Base-by-base conservation (phyloP, 495 filamentous ascomycete species). In the Staphylotrichum longicolle region DNA sequence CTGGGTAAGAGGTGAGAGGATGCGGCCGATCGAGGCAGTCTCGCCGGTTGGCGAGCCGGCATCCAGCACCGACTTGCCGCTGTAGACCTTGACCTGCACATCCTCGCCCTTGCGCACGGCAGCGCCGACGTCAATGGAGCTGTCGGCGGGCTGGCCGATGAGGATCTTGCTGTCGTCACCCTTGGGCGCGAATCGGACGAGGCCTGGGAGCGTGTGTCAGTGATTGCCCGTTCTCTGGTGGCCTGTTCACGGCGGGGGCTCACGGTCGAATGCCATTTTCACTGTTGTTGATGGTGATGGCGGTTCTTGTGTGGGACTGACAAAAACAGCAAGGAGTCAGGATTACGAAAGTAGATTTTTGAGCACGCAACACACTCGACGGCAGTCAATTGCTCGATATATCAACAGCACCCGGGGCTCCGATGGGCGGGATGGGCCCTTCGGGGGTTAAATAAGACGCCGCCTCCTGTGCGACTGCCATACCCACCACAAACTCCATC, bases 131-230 rank as follows among this genome's bases (percentile, higher is more conserved):
- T 86, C 82, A 35, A 86, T 58, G 11, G 78, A 63, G 8, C 71
- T 63, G 62, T 84, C 78, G 30, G 79, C 69, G 14, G 84, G 84
- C 70, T 86, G 79, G 39, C 83, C 83, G 66, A 86, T 81, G 46
- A 86, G 70, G 61, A 82, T 68, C 58, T 76, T 80, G 65, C 70
- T 66, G 46, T 74, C 71, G 62, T 78, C 75, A 11, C 77, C 81
- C 68, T 80, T 82, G 58, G 85, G 80, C 48, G 78, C 72, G 63
- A 86, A 86, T 57, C 84, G 81, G 64, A 86, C 82, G 66, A 86
- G 77, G 68, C 83, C 83, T 86, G 61, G 33, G 47, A 57, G 10
- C 5, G 4, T 12, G 20, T 5, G 33, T 61, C 15, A 60, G 49
- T 60, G 27, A 7, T 0, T 30, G 11, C 39, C 2, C 4, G 3